Base-by-base conservation (phyloP, 495 filamentous ascomycete genomes). In the Penicillium manginii region DNA sequence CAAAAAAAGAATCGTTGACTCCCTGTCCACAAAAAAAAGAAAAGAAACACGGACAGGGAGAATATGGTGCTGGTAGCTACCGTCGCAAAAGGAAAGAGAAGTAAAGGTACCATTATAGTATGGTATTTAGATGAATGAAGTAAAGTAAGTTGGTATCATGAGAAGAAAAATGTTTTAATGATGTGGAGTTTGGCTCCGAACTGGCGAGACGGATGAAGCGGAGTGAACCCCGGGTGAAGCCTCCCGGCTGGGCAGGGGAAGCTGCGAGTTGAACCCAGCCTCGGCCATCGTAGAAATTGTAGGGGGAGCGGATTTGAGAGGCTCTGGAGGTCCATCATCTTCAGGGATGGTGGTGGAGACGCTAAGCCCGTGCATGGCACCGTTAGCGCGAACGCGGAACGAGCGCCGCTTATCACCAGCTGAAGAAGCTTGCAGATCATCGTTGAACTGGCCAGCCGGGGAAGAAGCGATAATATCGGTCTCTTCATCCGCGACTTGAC, bases 341-440 rank as follows among this genome's bases (percentile, higher is more conserved):
- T 75, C 73, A 18, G 64, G 68, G 7, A 77, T 66, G 8, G 69
- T 69, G 14, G 73, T 54, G 4, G 76, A 69, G 40, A 76, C 70
- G 2, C 63, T 66, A 11, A 78, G 67, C 8, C 65, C 68, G 31
- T 65, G 70, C 50, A 61, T 74, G 14, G 73, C 56, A 19, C 75
- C 74, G 54, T 69, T 72, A 17, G 73, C 67, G 12, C 73, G 69
- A 12, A 74, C 75, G 37, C 70, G 72, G 67, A 74, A 73, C 11
- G 77, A 74, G 17, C 69, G 74, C 6, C 63, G 70, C 45, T 67
- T 40, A 17, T 73, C 70, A 40, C 71, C 64, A 19, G 64, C 37
- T 2, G 59, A 55, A 19, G 69, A 70, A 19, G 65, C 61, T 18
- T 71, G 72, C 29, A 72, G 54, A 62, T 75, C 67, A 12, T 74